Percentiles rank a stretch among this genome's conserved stretches.
Conservation (phyloP, 495 filamentous ascomycete species). For the Podospora pseudocomata region DNA sequence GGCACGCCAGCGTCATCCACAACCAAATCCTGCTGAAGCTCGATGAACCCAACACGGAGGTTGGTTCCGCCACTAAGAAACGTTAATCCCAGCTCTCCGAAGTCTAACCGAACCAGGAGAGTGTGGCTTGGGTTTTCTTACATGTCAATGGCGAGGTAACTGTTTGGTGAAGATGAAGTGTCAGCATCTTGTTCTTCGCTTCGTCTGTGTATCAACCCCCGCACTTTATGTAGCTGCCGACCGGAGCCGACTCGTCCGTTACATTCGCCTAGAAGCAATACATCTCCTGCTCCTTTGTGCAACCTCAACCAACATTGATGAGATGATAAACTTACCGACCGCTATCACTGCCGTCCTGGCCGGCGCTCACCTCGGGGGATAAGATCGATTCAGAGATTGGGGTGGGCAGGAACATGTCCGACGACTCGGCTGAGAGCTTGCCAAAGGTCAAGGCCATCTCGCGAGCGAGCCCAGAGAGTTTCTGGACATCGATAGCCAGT, state of each 20-base stretch:
- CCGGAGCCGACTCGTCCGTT: not conserved
- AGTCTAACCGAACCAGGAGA: slow-evolving; percentile 7
- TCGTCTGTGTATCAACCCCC: not conserved
- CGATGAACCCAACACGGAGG: slow-evolving; percentile 72
- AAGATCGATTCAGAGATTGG: slow-evolving; percentile 63
- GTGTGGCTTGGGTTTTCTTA: slow-evolving; percentile 27
- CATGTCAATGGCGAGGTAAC: slow-evolving; percentile 76
- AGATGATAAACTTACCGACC: slow-evolving; percentile 46
- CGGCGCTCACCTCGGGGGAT: slow-evolving; percentile 45
- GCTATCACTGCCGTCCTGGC: slow-evolving; percentile 58
- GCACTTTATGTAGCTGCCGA: not conserved
- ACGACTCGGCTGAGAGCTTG: slow-evolving; percentile 60
- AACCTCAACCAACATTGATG: not conserved
- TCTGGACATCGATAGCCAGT: slow-evolving; percentile 40
- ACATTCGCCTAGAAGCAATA: not conserved
- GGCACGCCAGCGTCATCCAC: not conserved
- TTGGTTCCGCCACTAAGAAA: slow-evolving; percentile 65
- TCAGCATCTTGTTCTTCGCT: slow-evolving; percentile 7
- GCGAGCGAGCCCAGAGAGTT: slow-evolving; percentile 57
- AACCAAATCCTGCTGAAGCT: slow-evolving; percentile 52
- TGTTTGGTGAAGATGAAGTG: slow-evolving; percentile 23
- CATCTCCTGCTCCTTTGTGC: not conserved
- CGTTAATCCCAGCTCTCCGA: slow-evolving; percentile 2
- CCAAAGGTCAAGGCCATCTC: slow-evolving; percentile 60
- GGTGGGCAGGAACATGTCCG: slow-evolving; percentile 72